Conservation (phyloP, 78 protist genomes). For the Planoprotostelium fungivorum region DNA sequence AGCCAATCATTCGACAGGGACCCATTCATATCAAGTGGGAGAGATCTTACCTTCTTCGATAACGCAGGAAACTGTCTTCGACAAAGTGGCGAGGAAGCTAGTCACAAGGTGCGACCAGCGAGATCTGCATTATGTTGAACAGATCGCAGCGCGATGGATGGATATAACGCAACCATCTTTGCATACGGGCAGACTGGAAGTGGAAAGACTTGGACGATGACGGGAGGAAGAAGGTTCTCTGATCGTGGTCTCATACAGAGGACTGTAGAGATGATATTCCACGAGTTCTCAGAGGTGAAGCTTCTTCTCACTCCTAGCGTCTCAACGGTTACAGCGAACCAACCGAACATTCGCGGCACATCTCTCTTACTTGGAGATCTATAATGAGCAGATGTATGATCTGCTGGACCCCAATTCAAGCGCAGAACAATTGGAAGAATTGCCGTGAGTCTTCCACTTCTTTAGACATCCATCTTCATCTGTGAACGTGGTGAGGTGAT, state of each 20-base stretch:
- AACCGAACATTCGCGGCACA: not conserved
- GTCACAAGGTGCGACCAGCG: not conserved
- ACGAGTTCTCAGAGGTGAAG: not conserved
- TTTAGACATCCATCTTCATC: not conserved
- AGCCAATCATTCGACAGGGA: not conserved
- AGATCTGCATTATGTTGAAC: not conserved
- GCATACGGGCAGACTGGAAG: constrained; percentile 74
- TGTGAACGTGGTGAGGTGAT: not conserved
- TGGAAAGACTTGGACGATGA: constrained; percentile 70
- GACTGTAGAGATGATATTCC: not conserved
- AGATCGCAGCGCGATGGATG: constrained; percentile 22
- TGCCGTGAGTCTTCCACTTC: constrained; percentile 8
- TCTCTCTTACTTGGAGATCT: constrained; percentile 74
- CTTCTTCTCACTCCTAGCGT: not conserved
- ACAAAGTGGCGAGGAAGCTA: not conserved
- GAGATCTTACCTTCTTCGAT: constrained; percentile 14
- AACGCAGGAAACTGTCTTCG: constrained; percentile 50
- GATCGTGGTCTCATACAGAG: not conserved
- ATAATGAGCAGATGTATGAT: constrained; percentile 70
- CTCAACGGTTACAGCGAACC: constrained; percentile 1
- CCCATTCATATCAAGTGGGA: constrained; percentile 18
- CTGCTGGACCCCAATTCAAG: constrained; percentile 47
- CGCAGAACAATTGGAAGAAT: constrained; percentile 44
- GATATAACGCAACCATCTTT: constrained; percentile 43
- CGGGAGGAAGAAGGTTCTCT: constrained; percentile 31